Evolutionary conservation across 352 stramenopile species (phyloP).

Genomic region (Phytophthora crassamura): DNA sequence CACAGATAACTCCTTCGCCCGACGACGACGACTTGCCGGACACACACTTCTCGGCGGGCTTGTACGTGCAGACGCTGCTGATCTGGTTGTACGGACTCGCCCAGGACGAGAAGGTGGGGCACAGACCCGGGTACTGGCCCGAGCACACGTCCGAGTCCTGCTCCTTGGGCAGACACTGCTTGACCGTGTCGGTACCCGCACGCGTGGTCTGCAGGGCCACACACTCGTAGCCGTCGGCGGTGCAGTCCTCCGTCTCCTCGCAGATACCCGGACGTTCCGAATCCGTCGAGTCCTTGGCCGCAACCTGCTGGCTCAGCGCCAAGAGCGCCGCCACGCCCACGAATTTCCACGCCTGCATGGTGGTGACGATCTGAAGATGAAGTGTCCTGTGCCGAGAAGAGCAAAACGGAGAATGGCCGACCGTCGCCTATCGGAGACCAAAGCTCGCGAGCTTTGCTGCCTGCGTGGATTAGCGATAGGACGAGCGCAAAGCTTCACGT

Average conservation of each 20-base stretch:
- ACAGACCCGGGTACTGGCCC: conserved; percentile 67
- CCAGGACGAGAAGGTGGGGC: conserved; percentile 78
- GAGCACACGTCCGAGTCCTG: conserved; percentile 68
- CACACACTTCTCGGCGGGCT: conserved; percentile 70
- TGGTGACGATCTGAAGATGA: conserved; percentile 16
- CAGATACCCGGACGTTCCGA: conserved; percentile 55
- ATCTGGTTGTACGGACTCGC: conserved; percentile 71
- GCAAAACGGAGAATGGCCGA: conserved; percentile 42
- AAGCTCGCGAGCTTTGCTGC: conserved; percentile 13
- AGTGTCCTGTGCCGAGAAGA: conserved; percentile 26
- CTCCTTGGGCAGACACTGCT: conserved; percentile 76
- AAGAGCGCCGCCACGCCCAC: conserved; percentile 39
- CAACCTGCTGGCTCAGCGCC: conserved; percentile 43
- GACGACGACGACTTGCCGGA: conserved; percentile 56
- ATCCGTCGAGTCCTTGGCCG: conserved; percentile 30
- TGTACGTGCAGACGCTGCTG: conserved; percentile 83
- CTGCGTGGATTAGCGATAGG: conserved; percentile 26
- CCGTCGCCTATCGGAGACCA: not conserved
- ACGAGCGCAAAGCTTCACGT: conserved; percentile 30
- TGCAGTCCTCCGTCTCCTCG: conserved; percentile 66
- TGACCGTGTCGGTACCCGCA: conserved; percentile 60
- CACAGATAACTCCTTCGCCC: conserved; percentile 50
- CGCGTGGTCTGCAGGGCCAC: conserved; percentile 77
- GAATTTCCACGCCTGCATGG: conserved; percentile 54
- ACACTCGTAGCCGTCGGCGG: conserved; percentile 61